Evolutionary conservation across 2,329 filamentous ascomycete species (phyloP).

Genomic region (Neofusicoccum cordaticola): DNA sequence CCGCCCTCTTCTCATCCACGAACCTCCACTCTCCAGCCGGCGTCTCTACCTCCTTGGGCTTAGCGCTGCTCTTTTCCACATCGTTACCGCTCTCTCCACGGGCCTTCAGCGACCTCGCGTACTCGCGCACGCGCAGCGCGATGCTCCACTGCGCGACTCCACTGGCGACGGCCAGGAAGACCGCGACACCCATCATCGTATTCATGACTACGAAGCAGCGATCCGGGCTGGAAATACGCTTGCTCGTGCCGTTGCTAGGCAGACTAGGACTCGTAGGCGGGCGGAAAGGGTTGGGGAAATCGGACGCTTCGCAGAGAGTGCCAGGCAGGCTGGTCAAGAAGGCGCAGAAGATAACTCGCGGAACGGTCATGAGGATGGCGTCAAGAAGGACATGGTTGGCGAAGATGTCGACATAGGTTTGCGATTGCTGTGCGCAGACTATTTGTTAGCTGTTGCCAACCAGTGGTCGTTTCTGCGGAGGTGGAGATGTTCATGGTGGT

Average conservation of each 20-base stretch:
- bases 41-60: not conserved
- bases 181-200: constrained; percentile 25
- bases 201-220: constrained; percentile 29
- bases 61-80: not conserved
- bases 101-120: constrained; percentile 24
- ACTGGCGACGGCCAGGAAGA: constrained; percentile 25
- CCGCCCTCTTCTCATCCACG: not conserved
- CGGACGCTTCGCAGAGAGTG: constrained; percentile 17
- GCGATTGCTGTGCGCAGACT: constrained; percentile 14
- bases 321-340: constrained; percentile 19
- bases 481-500: not conserved
- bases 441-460: not conserved
- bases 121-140: constrained; percentile 28
- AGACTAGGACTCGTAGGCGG: constrained; percentile 7
- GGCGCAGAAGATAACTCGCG: constrained; percentile 22
- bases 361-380: constrained; percentile 24
- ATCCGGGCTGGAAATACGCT: constrained; percentile 25
- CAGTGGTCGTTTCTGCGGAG: not conserved
- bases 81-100: not conserved
- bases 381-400: constrained; percentile 27
- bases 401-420: constrained; percentile 22
- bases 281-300: constrained; percentile 15
- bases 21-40: not conserved
- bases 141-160: constrained; percentile 37
- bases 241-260: constrained; percentile 19